These are phyloP conservation scores for Castanea sativa DNA, from an alignment of 306 rosid species.

Conservation along the genomic window DNA sequence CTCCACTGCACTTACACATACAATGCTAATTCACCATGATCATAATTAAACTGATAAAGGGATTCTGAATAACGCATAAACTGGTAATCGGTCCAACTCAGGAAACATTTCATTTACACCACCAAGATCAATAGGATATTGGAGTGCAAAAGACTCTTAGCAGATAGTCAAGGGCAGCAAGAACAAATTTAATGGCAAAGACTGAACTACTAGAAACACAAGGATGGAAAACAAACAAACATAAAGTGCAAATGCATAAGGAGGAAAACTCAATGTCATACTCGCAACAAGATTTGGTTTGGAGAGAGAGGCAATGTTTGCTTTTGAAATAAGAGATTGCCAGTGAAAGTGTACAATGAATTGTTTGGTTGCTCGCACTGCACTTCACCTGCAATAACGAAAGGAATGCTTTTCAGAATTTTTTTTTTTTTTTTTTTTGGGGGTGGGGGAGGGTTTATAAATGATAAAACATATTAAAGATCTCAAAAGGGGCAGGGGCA, in stretches of 20 bases:
- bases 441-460: accelerated
- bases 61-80: neutral
- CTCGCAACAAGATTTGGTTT: conserved; percentile 79
- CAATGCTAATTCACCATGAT: neutral
- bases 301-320: conserved; percentile 86
- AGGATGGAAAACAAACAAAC: conserved; percentile 14
- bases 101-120: conserved; percentile 18
- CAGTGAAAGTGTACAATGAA: conserved; percentile 90
- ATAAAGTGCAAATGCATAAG: conserved; percentile 9
- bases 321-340: conserved; percentile 72
- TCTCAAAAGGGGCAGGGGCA: no score
- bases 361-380: conserved; percentile 97
- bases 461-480: no score
- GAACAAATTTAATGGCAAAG: neutral
- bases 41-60: neutral
- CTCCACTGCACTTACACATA: neutral
- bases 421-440: neutral
- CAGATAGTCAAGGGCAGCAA: neutral
- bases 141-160: neutral
- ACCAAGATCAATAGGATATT: conserved; percentile 9
- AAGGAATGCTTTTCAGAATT: conserved; percentile 10
- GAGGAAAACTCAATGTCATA: conserved; percentile 35
- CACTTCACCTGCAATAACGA: conserved; percentile 74
- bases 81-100: conserved; percentile 1
- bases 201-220: neutral